Base-by-base conservation (phyloP, 108 stramenopile genomes). In the Stephanodiscus triporus region DNA sequence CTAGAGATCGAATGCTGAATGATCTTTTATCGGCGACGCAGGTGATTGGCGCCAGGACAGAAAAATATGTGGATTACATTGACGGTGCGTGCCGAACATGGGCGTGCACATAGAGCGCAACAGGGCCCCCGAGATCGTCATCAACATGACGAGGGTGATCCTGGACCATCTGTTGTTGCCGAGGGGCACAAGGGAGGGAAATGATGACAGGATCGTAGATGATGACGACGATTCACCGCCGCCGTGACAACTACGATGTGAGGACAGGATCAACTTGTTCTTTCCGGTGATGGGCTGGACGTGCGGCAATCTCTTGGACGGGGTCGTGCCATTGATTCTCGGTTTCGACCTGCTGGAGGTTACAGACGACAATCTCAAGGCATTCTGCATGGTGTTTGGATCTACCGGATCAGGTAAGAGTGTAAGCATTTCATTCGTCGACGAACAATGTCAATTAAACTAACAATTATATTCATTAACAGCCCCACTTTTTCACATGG, bases 31-130 rank as follows among this genome's bases (percentile, higher is more conserved):
- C 48, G 23, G 0, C 48, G n/a, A 7, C 48, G 19, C 48, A 57
- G 56, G 56, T 57, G 4, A 67, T 89, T 10, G 94, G 91, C 19
- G 94, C 94, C 9, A 66, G 90, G 26, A 92, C 94, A 0, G 87
- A 92, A 65, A 95, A 95, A 63, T 88, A 88, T 69, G 94, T 91
- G 17, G 94, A 95, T 79, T 95, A 95, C 68, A 75, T 95, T 70
- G 94, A 95, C 67, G 94, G 10, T 75, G 77, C 24, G 88, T 89
- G 10, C 89, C 89, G 0, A 68, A 60, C 0, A 51, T 78, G 10
- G 90, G 93, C 13, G 87, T 90, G 19, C 88, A 91, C 68, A 40
- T 86, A 26, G 70, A 68, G 17, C 77, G 78, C 49, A 83, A 87
- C 59, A 85, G 90, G 51, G 59, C 45, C 5, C 89, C 90, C 14